A percentile compares a stretch with the other conserved stretches of the same genome.
phyloP scores from a whole-genome alignment of 345 rosid genomes.

The Heritiera fomes region DNA sequence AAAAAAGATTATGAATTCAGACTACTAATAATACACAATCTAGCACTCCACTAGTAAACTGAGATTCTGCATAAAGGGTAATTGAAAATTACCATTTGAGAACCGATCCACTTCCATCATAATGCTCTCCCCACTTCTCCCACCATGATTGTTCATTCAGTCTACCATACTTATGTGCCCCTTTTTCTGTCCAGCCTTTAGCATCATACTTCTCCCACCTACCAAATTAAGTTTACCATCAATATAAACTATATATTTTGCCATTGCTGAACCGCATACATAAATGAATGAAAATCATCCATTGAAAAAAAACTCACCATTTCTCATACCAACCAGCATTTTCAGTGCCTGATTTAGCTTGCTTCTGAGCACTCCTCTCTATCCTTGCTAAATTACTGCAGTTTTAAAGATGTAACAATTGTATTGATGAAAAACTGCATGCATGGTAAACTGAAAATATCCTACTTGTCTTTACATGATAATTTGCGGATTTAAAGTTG shows the following conservation, averaged over 20 bases:
- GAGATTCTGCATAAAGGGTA: neutral
- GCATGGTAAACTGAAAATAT: constrained; percentile 3
- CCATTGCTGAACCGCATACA: neutral
- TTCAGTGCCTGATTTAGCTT: constrained; percentile 91
- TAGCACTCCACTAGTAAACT: neutral
- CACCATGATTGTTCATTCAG: constrained; percentile 99
- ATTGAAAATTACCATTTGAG: constrained; percentile 71
- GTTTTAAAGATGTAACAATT: constrained; percentile 16
- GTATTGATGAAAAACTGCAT: constrained; percentile 11
- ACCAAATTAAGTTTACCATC: constrained; percentile 20
- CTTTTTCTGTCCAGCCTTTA: constrained; percentile 98
- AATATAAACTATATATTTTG: neutral
- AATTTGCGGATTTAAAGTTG: constrained; percentile 10
- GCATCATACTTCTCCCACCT: constrained; percentile 99
- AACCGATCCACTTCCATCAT: constrained; percentile 97
- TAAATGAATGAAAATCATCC: neutral
- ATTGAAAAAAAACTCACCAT: constrained; percentile 59
- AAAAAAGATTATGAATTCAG: neutral
- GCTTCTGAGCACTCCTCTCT: constrained; percentile 98
- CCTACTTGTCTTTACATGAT: neutral
- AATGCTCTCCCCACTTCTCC: constrained; percentile 99
- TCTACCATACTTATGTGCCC: constrained; percentile 96
- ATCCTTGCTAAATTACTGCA: constrained; percentile 94
- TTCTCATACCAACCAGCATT: constrained; percentile 99
- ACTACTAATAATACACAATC: neutral